Evolutionary conservation across 177 flowering plant species (phyloP), one percentile per base, ranked within the genome.

Genomic region (Vitis hybrid): DNA sequence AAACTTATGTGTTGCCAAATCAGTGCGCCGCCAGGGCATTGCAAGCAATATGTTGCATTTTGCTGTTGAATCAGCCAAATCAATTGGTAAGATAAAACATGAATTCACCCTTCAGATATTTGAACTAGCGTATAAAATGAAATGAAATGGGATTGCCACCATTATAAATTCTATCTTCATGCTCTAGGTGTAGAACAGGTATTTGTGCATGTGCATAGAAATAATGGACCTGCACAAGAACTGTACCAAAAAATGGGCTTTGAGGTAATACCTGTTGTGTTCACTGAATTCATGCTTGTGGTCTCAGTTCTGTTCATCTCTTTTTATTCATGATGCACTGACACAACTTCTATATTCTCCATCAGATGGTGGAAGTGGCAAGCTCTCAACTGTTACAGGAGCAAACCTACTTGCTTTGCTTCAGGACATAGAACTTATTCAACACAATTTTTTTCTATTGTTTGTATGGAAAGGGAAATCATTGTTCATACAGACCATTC

Each of bases 11-110:
- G 92, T 94, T 1, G 71, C 92, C 48, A 87, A 83, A 82, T 74
- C 81, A 59, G 90, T 91, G 55, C 93, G 98, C 2, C 87, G 93
- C 13, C 85, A 77, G 72, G 97, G 98, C 40, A 86, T 94, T 80
- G 98, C 93, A 66, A 85, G 80, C 59, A 89, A 78, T 76, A 89
- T 94, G 91, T 21, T 92, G 74, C 69, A 60, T 56, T 87, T 87
- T 76, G 93, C 95, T 14, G 74, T 91, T 34, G 75, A 80, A 71
- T 72, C 78, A 8, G 92, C 97, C 55, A 82, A 76, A 79, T 72
- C 68, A n/a, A 62, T 70, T 10, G 95, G 97, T 89, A 77, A 74
- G 74, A 64, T 18, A 15, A 52, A 49, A 2, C 5, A 23, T 14
- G 13, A 17, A 7, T 13, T 49, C 49, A 50, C 26, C 30, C 58